phyloP scores from a whole-genome alignment of 2,329 filamentous ascomycete genomes.

The Penicillium capsulatum region DNA sequence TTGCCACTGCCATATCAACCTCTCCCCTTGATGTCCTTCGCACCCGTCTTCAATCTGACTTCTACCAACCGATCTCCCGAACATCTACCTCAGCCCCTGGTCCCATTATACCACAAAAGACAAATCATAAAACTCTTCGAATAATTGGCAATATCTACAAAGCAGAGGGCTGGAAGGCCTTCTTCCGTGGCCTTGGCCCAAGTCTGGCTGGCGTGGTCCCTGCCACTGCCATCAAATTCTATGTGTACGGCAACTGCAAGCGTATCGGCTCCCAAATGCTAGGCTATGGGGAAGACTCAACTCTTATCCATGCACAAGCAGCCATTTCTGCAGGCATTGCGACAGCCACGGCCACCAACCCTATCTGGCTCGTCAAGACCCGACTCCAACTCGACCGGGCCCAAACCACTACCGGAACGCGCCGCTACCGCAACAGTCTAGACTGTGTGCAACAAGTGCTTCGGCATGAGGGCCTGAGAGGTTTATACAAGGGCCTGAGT shows the following conservation, averaged over 20 bases:
- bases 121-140: conserved; percentile 30
- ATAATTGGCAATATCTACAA: conserved; percentile 37
- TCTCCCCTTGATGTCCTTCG: conserved; percentile 97
- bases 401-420: conserved; percentile 27
- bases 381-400: conserved; percentile 53
- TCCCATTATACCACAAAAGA: conserved; percentile 42
- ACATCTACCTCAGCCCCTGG: conserved; percentile 51
- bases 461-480: conserved; percentile 75
- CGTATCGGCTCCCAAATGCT: conserved; percentile 29
- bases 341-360: conserved; percentile 37
- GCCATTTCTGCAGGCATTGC: conserved; percentile 35
- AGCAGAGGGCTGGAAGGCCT: conserved; percentile 37
- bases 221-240: conserved; percentile 40
- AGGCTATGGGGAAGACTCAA: conserved; percentile 28
- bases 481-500: conserved; percentile 83
- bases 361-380: conserved; percentile 60
- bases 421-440: conserved; percentile 60
- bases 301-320: conserved; percentile 32
- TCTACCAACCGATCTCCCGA: conserved; percentile 67
- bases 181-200: conserved; percentile 37
- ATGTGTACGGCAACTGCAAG: conserved; percentile 40
- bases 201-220: conserved; percentile 40
- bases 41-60: conserved; percentile 91
- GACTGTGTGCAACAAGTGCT: conserved; percentile 66
- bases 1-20: conserved; percentile 84